Evolutionary conservation across 371 early-diverging fungal species (phyloP), one percentile per base, ranked within the genome.

Genomic region (Mucor plumbeus): DNA sequence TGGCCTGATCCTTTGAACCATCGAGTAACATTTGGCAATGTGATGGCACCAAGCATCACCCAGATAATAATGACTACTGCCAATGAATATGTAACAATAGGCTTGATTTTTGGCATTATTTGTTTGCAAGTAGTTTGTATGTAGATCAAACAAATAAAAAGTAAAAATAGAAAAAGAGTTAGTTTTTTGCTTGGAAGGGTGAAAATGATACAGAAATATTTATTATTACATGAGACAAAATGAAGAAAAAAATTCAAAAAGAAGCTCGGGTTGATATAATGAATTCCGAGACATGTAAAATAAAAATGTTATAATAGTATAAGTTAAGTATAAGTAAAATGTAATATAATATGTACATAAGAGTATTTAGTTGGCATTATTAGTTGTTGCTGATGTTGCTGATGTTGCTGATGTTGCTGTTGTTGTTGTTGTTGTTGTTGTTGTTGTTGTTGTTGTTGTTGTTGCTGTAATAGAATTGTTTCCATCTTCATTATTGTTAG

Each of bases 41-140:
- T 63, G 19, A 68, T 63, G 11, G 68, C 68, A n/a, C 63, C 68
- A 17, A 68, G 19, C 33, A 68, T 40, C 5, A 63, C 58, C 68
- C 68, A 68, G 6, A 68, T 6, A 0, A 68, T 47, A 14, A 68
- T 33, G 31, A 68, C 39, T 31, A 39, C 36, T 10, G 47, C 63
- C 15, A 68, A 38, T 33, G 68, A 43, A 34, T 63, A 68, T 4
- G 68, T 63, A 38, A 63, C 48, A 33, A 47, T 36, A 39, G 68
- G 63, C 48, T 33, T 68, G 21, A 55, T 35, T 15, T 34, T 53
- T 34, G 61, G 14, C 62, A 67, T 67, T 41, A 9, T 31, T 50
- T 55, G 13, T 38, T 40, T 19, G 38, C 34, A 34, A 14, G 15
- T 8, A 38, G 35, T 7, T 57, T 35, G 15, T 55, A 57, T 31